These are phyloP conservation scores for Haplographium delicatum DNA, from an alignment of 495 filamentous ascomycete species.

Conservation along the genomic window DNA sequence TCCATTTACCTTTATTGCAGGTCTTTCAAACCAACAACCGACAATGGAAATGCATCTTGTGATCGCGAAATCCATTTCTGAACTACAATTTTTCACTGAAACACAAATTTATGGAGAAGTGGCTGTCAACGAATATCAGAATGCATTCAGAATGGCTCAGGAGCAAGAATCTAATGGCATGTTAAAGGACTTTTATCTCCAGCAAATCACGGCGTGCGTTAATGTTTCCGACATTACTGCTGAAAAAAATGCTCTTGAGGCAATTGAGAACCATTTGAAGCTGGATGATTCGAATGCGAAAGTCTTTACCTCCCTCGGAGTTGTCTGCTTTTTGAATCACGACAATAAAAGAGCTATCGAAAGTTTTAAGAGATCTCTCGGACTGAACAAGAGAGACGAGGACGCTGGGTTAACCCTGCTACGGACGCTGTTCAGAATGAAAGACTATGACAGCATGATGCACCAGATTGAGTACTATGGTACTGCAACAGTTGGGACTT, in stretches of 20 bases:
- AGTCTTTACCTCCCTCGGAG: conserved; percentile 7
- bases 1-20: conserved; percentile 6
- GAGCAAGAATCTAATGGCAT: conserved; percentile 2
- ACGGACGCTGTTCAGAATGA: conserved; percentile 9
- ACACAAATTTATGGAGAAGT: neutral
- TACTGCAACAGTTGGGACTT: neutral
- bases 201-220: conserved; percentile 5
- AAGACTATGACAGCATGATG: conserved; percentile 11
- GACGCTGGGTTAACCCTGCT: conserved; percentile 7
- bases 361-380: conserved; percentile 5
- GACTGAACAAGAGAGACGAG: conserved; percentile 4
- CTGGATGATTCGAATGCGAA: conserved; percentile 11
- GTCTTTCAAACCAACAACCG: conserved; percentile 3
- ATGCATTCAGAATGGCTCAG: conserved; percentile 9
- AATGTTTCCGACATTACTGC: neutral
- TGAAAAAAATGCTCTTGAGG: conserved; percentile 3
- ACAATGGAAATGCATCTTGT: conserved; percentile 13
- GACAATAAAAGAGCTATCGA: conserved; percentile 7
- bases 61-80: conserved; percentile 12
- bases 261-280: conserved; percentile 9
- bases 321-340: neutral
- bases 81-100: neutral
- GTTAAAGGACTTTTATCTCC: conserved; percentile 5
- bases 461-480: conserved; percentile 8
- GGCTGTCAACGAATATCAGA: conserved; percentile 8